These are phyloP conservation scores for Trichoderma endophyticum DNA, from an alignment of 2,329 filamentous ascomycete species.

Conservation along the genomic window DNA sequence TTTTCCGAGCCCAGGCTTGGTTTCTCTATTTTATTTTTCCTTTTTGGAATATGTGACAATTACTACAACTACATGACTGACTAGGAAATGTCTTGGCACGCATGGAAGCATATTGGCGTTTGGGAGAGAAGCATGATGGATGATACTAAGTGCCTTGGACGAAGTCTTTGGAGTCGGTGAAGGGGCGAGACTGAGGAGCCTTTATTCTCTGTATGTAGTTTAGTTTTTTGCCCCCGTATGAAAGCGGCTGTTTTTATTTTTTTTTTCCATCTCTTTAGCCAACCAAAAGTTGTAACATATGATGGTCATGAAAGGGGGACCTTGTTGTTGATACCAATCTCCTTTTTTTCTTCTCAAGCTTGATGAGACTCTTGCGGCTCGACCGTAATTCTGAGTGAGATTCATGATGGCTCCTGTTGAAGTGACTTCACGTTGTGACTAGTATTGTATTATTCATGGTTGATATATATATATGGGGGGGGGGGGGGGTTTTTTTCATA, in stretches of 20 bases:
- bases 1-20: background rate
- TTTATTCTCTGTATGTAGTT: conserved; percentile 16
- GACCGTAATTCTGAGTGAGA: background rate
- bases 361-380: background rate
- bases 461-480: background rate
- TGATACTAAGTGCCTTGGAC: background rate
- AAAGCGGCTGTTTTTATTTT: conserved; percentile 4
- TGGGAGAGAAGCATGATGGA: background rate
- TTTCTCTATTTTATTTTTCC: background rate
- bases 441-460: background rate
- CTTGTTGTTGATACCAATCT: conserved; percentile 15
- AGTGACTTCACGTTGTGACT: background rate
- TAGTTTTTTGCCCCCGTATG: conserved; percentile 3
- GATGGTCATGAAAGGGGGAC: background rate
- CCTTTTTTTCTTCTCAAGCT: background rate
- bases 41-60: conserved; percentile 15
- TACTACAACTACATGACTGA: conserved; percentile 13
- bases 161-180: background rate
- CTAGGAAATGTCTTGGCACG: conserved; percentile 47
- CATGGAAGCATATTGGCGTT: conserved; percentile 34
- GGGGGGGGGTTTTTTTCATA: background rate
- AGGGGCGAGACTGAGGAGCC: conserved; percentile 1
- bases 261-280: background rate
- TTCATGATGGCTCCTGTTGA: background rate
- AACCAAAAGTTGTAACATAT: background rate